Evolutionary conservation across 495 filamentous ascomycete genomes (phyloP).

Genomic region (Niebla homalea): DNA sequence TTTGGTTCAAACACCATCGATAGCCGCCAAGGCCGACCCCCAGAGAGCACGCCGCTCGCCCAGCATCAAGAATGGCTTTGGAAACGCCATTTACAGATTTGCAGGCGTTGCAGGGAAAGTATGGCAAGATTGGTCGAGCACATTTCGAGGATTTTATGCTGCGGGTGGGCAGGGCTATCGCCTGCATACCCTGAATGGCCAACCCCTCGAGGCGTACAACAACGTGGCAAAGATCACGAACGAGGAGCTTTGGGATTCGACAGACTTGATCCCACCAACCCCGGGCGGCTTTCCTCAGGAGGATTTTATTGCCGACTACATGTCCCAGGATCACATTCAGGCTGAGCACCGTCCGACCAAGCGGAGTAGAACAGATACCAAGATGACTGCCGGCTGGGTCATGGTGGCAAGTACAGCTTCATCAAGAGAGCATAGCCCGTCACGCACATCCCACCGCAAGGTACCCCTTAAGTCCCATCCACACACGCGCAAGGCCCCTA

Average conservation of each 20-base stretch:
- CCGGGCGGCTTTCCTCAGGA: slow-evolving; percentile 35
- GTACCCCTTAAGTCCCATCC: slow-evolving; percentile 13
- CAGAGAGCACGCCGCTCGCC: not conserved
- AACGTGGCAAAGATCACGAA: slow-evolving; percentile 12
- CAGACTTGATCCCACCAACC: slow-evolving; percentile 18
- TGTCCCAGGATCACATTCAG: slow-evolving; percentile 21
- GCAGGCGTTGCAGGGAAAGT: slow-evolving; percentile 54
- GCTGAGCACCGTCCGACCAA: slow-evolving; percentile 11
- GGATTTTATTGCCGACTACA: slow-evolving; percentile 23
- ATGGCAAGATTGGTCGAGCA: slow-evolving; percentile 62
- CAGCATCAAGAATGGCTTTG: slow-evolving; percentile 26
- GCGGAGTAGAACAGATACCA: slow-evolving; percentile 33
- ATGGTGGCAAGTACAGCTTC: slow-evolving; percentile 41
- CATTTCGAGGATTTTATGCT: slow-evolving; percentile 74
- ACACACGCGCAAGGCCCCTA: slow-evolving; percentile 11
- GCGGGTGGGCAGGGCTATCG: slow-evolving; percentile 65
- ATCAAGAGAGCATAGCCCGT: slow-evolving; percentile 16
- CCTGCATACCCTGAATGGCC: slow-evolving; percentile 17
- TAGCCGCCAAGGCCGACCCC: slow-evolving; percentile 23
- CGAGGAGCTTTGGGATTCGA: slow-evolving; percentile 4
- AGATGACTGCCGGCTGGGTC: slow-evolving; percentile 58
- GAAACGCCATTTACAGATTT: slow-evolving; percentile 38
- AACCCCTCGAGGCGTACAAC: slow-evolving; percentile 15
- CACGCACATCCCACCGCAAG: slow-evolving; percentile 16
- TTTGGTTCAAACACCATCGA: slow-evolving; percentile 19